These are phyloP conservation scores for Rhizoclosmatium sp. DNA, from an alignment of 192 early-diverging fungal species.

Conservation along the genomic window DNA sequence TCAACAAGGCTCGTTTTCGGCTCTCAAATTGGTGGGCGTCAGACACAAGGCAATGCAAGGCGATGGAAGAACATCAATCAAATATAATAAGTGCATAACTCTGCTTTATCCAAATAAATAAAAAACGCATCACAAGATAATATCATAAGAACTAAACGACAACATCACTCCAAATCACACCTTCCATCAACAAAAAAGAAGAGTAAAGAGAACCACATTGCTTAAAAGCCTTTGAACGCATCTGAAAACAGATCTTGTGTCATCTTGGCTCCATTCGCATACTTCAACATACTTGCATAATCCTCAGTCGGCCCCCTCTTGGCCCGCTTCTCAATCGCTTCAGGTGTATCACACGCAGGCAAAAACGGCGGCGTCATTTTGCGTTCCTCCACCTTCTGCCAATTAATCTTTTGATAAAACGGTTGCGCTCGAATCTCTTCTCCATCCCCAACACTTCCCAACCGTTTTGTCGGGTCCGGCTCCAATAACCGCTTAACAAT, in stretches of 20 bases:
- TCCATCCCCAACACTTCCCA: constrained; percentile 47
- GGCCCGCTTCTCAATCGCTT: constrained; percentile 50
- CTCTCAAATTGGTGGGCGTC: too few species aligned
- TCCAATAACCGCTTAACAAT: constrained; percentile 47
- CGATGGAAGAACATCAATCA: not conserved
- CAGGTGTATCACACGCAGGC: constrained; percentile 52
- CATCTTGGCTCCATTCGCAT: constrained; percentile 14
- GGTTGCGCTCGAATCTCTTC: constrained; percentile 72
- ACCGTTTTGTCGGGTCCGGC: constrained; percentile 47
- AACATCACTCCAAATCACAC: too few species aligned
- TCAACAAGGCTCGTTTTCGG: too few species aligned
- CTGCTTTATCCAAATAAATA: not conserved
- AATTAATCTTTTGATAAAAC: constrained; percentile 74
- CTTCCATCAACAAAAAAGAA: not conserved
- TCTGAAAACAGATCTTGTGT: constrained; percentile 33
- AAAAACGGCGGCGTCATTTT: constrained; percentile 53
- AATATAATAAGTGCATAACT: not conserved
- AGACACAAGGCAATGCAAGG: too few species aligned
- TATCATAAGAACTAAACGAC: too few species aligned
- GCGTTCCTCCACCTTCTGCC: constrained; percentile 56
- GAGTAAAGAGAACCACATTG: not conserved
- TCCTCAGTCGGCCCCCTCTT: constrained; percentile 45
- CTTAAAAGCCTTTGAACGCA: constrained; percentile 34
- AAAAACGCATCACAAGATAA: too few species aligned
- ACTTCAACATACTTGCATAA: constrained; percentile 46